Evolutionary conservation across 1,139 yeast genomes (phyloP).

Genomic region (Yamadazyma dushanensis): DNA sequence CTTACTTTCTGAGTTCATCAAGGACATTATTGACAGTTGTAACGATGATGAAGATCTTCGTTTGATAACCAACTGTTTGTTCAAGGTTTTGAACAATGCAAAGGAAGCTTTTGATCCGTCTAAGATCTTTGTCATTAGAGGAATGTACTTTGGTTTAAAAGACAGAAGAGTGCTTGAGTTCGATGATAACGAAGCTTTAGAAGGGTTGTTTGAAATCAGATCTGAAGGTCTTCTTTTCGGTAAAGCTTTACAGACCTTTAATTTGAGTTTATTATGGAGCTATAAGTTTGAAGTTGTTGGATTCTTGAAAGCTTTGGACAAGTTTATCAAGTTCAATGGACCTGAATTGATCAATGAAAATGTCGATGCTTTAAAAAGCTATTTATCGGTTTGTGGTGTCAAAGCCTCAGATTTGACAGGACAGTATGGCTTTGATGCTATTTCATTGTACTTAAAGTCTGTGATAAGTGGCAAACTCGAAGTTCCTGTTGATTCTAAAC

Average conservation of each 20-base stretch:
- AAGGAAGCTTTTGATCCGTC: conserved; percentile 70
- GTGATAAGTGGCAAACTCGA: conserved; percentile 4
- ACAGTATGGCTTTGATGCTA: conserved; percentile 9
- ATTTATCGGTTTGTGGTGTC: conserved; percentile 15
- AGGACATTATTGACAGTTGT: conserved; percentile 41
- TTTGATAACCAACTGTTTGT: conserved; percentile 26
- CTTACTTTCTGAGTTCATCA: conserved; percentile 47
- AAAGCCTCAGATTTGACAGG: conserved; percentile 1
- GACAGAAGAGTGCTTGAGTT: conserved; percentile 24
- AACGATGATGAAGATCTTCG: conserved; percentile 26
- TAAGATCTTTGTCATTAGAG: conserved; percentile 60
- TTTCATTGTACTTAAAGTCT: conserved; percentile 10
- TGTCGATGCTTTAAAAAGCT: conserved; percentile 21
- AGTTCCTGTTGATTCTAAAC: conserved; percentile 1
- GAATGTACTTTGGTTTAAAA: conserved; percentile 55
- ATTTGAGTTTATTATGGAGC: conserved; percentile 45
- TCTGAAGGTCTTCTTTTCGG: conserved; percentile 64
- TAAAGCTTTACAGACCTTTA: conserved; percentile 50
- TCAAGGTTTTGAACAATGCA: conserved; percentile 47
- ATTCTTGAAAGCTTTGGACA: conserved; percentile 34
- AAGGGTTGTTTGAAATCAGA: conserved; percentile 49
- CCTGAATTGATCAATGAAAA: conserved; percentile 33
- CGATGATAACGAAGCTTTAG: conserved; percentile 33
- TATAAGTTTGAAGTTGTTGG: conserved; percentile 20
- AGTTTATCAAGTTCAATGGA: conserved; percentile 47